Conservation (phyloP, 2,329 filamentous ascomycete genomes). For the Neofusicoccum kwambonambiense region DNA sequence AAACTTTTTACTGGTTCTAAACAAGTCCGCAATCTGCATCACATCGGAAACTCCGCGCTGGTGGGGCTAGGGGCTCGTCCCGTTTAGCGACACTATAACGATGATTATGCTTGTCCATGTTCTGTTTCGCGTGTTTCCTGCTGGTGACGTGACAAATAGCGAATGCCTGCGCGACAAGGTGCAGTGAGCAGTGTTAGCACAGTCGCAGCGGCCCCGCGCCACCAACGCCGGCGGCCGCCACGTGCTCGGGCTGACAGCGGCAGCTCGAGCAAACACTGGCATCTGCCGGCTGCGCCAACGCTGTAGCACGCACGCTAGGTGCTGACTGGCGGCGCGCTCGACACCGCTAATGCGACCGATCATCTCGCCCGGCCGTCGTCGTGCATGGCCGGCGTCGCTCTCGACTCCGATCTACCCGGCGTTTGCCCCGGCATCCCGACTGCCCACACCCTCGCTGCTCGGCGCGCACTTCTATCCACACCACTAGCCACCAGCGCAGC, state of each 20-base stretch:
- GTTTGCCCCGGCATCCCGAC: neutral
- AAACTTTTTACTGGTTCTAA: slow-evolving; percentile 4
- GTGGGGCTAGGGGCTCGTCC: neutral
- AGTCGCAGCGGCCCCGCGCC: neutral
- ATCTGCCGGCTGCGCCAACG: neutral
- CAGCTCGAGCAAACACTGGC: no score
- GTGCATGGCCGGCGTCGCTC: no score
- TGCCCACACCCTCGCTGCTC: neutral
- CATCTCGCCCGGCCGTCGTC: neutral
- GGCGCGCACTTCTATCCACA: neutral
- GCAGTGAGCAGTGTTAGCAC: no score
- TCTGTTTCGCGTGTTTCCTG: neutral
- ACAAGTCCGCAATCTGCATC: slow-evolving; percentile 5
- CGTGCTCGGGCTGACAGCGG: no score
- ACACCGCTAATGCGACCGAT: neutral
- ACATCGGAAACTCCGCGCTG: slow-evolving; percentile 8
- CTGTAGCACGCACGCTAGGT: neutral
- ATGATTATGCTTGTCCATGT: slow-evolving; percentile 6
- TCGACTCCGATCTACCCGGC: neutral
- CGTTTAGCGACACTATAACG: slow-evolving; percentile 9
- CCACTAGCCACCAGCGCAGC: neutral
- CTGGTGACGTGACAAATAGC: no score
- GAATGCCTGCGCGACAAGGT: no score
- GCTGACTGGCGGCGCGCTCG: neutral
- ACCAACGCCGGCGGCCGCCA: no score